phyloP scores from a whole-genome alignment of 2,329 filamentous ascomycete species.

The Coniochaeta prunicola region DNA sequence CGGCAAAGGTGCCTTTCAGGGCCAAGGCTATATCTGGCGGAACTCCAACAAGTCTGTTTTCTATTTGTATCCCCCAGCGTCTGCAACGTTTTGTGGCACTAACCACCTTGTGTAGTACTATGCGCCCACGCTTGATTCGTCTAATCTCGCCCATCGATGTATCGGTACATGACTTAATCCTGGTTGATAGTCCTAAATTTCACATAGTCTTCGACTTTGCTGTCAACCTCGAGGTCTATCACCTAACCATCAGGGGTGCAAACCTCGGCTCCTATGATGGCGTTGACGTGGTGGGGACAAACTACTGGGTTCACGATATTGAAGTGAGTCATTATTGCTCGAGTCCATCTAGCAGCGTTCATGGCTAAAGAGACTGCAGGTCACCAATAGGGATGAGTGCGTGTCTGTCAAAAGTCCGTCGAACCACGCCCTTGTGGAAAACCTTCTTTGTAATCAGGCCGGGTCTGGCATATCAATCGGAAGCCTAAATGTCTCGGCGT shows the following conservation, averaged over 20 bases:
- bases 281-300: constrained; percentile 26
- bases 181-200: constrained; percentile 25
- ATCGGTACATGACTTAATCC: constrained; percentile 22
- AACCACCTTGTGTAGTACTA: no score
- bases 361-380: no score
- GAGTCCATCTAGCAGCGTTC: no score
- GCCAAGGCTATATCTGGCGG: constrained; percentile 25
- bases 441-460: constrained; percentile 27
- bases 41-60: constrained; percentile 18
- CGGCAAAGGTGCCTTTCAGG: constrained; percentile 23
- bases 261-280: constrained; percentile 28
- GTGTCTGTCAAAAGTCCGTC: constrained; percentile 28
- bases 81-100: no score
- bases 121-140: no score
- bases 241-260: constrained; percentile 26
- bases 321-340: constrained; percentile 12
- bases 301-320: constrained; percentile 28
- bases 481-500: constrained; percentile 20
- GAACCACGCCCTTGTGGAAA: constrained; percentile 24
- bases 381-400: constrained; percentile 27
- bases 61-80: no score
- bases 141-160: no score
- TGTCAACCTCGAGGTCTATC: constrained; percentile 27
- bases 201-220: constrained; percentile 27
- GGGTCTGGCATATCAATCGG: constrained; percentile 27